Percentiles rank a stretch among this genome's conserved stretches.
Conservation (phyloP, 1,284 basidiomycete species). For the Microbotryomycetes sp. region DNA sequence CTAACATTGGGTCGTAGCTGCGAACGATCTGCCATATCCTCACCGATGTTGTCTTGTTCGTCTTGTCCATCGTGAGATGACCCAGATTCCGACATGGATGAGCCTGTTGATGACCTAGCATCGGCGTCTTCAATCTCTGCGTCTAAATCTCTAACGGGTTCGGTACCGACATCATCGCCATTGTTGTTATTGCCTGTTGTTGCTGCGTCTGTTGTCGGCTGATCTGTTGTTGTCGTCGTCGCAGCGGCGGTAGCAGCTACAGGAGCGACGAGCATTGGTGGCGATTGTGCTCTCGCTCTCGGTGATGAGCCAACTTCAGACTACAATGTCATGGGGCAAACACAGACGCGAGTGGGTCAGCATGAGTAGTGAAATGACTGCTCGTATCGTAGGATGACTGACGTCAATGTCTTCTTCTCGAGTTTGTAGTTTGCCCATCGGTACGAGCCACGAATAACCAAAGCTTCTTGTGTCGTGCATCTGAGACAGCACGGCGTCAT, state of each 20-base stretch:
- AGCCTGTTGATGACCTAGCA: neutral
- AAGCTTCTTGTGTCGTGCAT: constrained; percentile 11
- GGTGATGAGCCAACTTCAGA: constrained; percentile 8
- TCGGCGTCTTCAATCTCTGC: constrained; percentile 32
- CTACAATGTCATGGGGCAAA: neutral
- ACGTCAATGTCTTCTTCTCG: constrained; percentile 30
- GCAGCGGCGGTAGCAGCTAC: neutral
- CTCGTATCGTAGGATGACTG: neutral
- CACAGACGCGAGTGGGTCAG: too few relatives aligned
- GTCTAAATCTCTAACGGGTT: constrained; percentile 14
- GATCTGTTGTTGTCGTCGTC: neutral
- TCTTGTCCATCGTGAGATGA: neutral
- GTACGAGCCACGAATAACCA: constrained; percentile 26
- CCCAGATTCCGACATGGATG: neutral
- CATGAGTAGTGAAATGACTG: neutral
- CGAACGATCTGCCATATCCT: too few relatives aligned
- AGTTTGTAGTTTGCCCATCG: constrained; percentile 24
- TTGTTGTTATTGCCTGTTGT: neutral
- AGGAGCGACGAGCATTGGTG: neutral
- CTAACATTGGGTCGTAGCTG: too few relatives aligned
- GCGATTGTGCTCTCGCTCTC: neutral
- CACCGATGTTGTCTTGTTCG: neutral
- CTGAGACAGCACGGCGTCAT: neutral
- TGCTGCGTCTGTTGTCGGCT: neutral
- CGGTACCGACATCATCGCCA: neutral